Evolutionary conservation across 164 flowering plant species (phyloP), one percentile per base, ranked within the genome.

Genomic region (Vitis labrusca): DNA sequence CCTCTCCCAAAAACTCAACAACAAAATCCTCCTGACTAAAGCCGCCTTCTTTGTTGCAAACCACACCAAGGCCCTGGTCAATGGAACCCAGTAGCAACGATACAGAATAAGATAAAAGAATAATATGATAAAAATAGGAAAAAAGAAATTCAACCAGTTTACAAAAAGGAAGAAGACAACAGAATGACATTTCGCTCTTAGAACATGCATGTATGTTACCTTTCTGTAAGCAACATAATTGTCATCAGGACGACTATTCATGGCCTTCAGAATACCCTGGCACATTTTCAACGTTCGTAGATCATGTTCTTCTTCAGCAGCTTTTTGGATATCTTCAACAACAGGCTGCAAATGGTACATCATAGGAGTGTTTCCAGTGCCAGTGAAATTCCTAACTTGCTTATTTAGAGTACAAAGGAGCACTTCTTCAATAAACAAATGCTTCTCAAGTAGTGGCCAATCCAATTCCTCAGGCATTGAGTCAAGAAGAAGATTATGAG

Each of bases 1-100:
- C 99, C 94, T 96, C 99, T 68, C 99, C 99, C 74, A 96, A 72
- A 77, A 96, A 96, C 73, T 96, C 99, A 23, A 96, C 99, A 61
- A 96, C 95, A 85, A 96, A 96, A 81, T 96, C 99, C n/a, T 96
- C 98, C 71, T 82, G 83, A 10, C 81, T 81, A 81, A 96, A 90
- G 23, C 99, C 99, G 51, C 82, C 89, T 73, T 88, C 85, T 83
- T 86, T 93, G 81, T 96, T 89, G 83, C 99, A 96, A 63, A 96
- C 94, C 73, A 96, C 99, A 73, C 99, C 99, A 76, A 96, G 97
- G 66, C 99, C 99, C 99, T 96, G 73, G 66, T 48, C 48, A 67
- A 29, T 52, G 69, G 30, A 71, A 16, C 32, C 64, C 51, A 66
- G 65, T 14, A 66, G 19, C 44, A 37, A 37, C 44, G 7, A 37